Evolutionary conservation across 495 filamentous ascomycete species (phyloP), one percentile per base, ranked within the genome.

Genomic region (Podospora sp.): DNA sequence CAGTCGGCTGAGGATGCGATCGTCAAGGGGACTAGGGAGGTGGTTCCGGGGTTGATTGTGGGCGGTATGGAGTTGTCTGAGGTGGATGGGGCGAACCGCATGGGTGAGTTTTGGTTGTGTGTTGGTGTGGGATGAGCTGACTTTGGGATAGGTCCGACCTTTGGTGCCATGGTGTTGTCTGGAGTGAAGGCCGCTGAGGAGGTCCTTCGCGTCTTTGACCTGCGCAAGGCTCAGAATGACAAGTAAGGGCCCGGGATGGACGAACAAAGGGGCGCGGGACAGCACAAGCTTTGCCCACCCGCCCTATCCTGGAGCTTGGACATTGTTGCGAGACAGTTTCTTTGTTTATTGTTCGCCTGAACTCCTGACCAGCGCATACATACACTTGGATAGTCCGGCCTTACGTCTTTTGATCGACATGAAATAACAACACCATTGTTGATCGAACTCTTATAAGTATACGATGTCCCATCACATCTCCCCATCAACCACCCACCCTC

Each of bases 61-160:
- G 92, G 92, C 62, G 93, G 93, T 25, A 97, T 97, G 93, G 92
- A 97, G 80, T 79, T 96, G 74, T 91, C 89, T 66, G 93, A 97
- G 81, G 88, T 96, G 46, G 93, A 97, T 73, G 92, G 91, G 25
- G 91, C 91, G 61, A 94, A 94, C 79, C 87, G 92, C 63, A 95
- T 94, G 91, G 91, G 80, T 80, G 72, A 65, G 78, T 73, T 40
- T 24, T n/a, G n/a, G 22, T 56, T 20, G 9, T 33, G 22, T 29
- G 51, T 67, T 26, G 67, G 49, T 55, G 27, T 22, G 9, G 0
- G n/a, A 55, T 61, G 40, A 53, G 12, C 26, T 61, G 21, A 68
- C 52, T 33, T 8, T 2, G 3, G 9, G 4, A 6, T 63, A 72
- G 72, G 75, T 24, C 72, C 77, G 46, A 92, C 89, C 20, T 92